Base-by-base conservation (phyloP, 2,329 filamentous ascomycete species). In the Diaporthe ampelina region DNA sequence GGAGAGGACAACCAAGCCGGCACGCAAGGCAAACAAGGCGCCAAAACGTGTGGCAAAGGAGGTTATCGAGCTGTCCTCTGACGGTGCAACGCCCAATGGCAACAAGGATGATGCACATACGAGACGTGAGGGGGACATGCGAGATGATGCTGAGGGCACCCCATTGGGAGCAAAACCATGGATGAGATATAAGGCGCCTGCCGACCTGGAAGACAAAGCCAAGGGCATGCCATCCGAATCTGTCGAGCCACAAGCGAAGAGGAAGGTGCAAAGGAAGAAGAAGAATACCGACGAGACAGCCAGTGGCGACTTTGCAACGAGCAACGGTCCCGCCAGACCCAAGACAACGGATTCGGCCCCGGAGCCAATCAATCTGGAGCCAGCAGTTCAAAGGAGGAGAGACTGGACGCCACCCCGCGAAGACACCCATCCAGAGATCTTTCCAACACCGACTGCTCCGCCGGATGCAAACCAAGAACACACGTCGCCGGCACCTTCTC, bases 361-460 rank as follows among this genome's bases (percentile, higher is more conserved):
- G n/a, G 83, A 84, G 65, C 79, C 83, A 0, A 77, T 85, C 3
- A 78, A 81, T 26, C 74, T 87, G 11, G 87, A 89, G 69, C 81
- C 80, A 59, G 93, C 92, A 10, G 80, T 88, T 35, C 85, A 83
- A 59, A 86, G 93, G 74, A 87, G 91, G 75, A 79, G 83, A 19
- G 87, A 92, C 74, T 95, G 93, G 94, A 95, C 94, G 0, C 93
- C 93, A 2, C 88, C 91, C 5, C 86, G 85, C 61, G 79, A 85
- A 45, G 85, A 85, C 56, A 77, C 77, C 74, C 80, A n/a, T 24
- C 73, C 78, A 76, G 52, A 76, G n/a, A 24, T 11, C 37, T 24
- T 52, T 13, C 45, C 63, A 7, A 52, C 63, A 37, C 63, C 63
- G 7, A 11, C 21, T 52, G 21, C 43, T 52, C 29, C 45, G 19